phyloP scores from a whole-genome alignment of 2,329 filamentous ascomycete species.

The Ophiostoma pallidulum region DNA sequence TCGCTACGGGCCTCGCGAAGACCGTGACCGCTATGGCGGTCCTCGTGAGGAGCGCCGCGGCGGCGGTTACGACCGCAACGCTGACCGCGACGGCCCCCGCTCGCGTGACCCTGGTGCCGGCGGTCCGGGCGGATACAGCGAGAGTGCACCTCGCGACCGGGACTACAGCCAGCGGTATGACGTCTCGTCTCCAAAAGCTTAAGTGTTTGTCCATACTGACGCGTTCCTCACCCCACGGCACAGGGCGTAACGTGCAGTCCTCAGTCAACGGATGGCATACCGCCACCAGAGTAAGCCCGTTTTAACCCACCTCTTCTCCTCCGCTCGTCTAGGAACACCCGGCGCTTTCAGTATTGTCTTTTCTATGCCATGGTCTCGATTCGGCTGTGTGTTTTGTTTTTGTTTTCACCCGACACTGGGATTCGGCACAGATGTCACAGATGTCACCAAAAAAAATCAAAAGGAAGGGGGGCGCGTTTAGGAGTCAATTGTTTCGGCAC shows the following conservation, averaged over 20 bases:
- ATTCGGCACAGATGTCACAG: slow-evolving; percentile 2
- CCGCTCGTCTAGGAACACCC: no score
- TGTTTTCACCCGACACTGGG: slow-evolving; percentile 2
- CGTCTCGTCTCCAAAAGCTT: background rate
- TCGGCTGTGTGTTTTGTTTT: background rate
- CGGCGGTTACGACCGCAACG: slow-evolving; percentile 20
- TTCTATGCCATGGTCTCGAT: background rate
- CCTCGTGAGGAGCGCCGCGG: slow-evolving; percentile 26
- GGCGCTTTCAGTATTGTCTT: background rate
- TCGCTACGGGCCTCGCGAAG: slow-evolving; percentile 39
- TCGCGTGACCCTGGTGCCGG: slow-evolving; percentile 21
- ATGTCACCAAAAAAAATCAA: slow-evolving; percentile 5
- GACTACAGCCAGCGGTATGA: slow-evolving; percentile 33
- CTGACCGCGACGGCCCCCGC: slow-evolving; percentile 22
- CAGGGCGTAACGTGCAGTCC: no score
- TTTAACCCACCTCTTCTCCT: no score
- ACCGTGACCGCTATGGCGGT: slow-evolving; percentile 33
- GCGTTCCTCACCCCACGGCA: background rate
- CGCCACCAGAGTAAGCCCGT: no score
- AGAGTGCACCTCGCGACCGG: slow-evolving; percentile 33
- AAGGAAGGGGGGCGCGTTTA: slow-evolving; percentile 6
- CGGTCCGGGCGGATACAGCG: slow-evolving; percentile 30
- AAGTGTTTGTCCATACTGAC: background rate
- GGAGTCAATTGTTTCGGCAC: slow-evolving; percentile 9
- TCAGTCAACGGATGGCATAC: no score